A percentile compares a stretch with the other conserved stretches of the same genome.
These are phyloP conservation scores for Populus hybrid DNA, from an alignment of 441 rosid genomes.

Conservation along the genomic window DNA sequence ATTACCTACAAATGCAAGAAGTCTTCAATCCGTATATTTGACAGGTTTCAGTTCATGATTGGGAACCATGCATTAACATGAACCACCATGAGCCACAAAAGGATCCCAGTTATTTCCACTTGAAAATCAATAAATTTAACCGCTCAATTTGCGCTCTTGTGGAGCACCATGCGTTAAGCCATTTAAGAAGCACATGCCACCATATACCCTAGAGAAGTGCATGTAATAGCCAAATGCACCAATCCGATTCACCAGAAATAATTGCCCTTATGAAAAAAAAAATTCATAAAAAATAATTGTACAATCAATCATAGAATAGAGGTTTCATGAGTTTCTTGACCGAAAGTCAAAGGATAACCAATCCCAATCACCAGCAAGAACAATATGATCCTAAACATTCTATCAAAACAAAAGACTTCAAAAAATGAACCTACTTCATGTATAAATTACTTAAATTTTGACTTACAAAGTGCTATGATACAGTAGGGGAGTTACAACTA, in stretches of 20 bases:
- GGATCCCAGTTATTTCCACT: neutral
- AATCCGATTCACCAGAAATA: too few relatives aligned
- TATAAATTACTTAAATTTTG: constrained; percentile 27
- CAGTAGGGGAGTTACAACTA: constrained; percentile 27
- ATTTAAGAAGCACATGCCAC: neutral
- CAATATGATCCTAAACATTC: constrained; percentile 16
- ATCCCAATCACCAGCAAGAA: constrained; percentile 17
- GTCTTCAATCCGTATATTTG: neutral
- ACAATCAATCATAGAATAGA: constrained; percentile 27
- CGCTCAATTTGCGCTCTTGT: neutral
- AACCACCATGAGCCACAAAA: neutral
- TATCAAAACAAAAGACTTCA: constrained; percentile 1
- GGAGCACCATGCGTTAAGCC: neutral
- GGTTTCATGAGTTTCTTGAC: constrained; percentile 25
- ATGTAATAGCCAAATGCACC: neutral
- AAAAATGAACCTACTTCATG: constrained; percentile 15
- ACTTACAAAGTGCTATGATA: constrained; percentile 25
- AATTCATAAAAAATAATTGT: constrained; percentile 10
- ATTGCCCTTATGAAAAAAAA: constrained; percentile 9
- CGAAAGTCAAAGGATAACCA: constrained; percentile 17
- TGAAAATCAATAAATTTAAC: neutral
- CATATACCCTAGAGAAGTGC: neutral
- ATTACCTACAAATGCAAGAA: constrained; percentile 3
- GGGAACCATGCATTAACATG: neutral
- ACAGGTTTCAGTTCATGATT: neutral